Base-by-base conservation (phyloP, 2,329 filamentous ascomycete genomes). In the Trichoderma gracile region DNA sequence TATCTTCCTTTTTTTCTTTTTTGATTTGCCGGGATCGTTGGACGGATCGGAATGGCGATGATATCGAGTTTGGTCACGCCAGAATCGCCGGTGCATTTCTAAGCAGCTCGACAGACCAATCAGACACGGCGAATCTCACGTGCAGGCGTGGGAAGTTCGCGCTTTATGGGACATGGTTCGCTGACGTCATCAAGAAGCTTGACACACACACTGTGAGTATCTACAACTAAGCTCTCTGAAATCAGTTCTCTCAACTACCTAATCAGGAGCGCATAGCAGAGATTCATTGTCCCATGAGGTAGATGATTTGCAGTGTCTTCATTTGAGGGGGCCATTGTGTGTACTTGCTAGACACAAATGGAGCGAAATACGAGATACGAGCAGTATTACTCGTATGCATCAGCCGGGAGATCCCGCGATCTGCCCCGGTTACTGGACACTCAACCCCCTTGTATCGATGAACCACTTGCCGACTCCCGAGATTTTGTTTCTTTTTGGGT, bases 31-130 rank as follows among this genome's bases (percentile, higher is more conserved):
- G 63, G 12, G 12, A 14, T 38, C 12, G 33, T 14, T 38, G 33
- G 33, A 14, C 12, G 33, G 30, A 9, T 30, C 30, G 30, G 33
- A 38, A 71, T 71, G 67, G 70, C 71, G 71, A 69, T 62, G 46
- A 33, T 45, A 45, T 58, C 30, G 30, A 50, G 33, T 61, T 17
- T 43, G 49, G 56, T 65, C 64, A 63, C 57, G 64, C 64, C 53
- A 63, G 55, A 53, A 43, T 61, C 46, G 57, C 57, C 17, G 63
- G 52, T 60, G 64, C 68, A 74, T 74, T 74, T 74, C 71, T 74
- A 73, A 74, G 73, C 72, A 52, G 23, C 10, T 3, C 5, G 64
- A 43, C 30, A 65, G 70, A 71, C 72, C 72, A 74, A 74, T 74
- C 71, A 71, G 63, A 52, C 17, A 14, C 43, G 40, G 1, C 14